Base-by-base conservation (phyloP, 2,329 filamentous ascomycete species). In the Sphaerulina vaccinii region DNA sequence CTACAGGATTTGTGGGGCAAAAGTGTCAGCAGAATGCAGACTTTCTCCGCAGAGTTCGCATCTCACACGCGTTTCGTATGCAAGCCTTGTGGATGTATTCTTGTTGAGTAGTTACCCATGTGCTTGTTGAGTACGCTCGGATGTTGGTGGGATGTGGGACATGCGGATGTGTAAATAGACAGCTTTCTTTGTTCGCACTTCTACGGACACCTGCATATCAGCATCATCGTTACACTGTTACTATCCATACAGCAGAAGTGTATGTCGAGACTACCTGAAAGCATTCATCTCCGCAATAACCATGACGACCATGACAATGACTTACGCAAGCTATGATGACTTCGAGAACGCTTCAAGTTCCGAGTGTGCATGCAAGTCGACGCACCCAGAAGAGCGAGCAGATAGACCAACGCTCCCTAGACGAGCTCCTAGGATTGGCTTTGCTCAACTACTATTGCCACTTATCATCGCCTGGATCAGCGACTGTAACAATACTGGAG, bases 391-490 rank as follows among this genome's bases (percentile, higher is more conserved):
- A 39, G 37, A 16, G 18, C n/a, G 18, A 7, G 10, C 13, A 18
- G 19, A 39, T 4, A 39, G 13, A 6, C 15, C 10, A 9, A 38
- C 11, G n/a, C 18, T 6, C n/a, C 18, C 10, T 13, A 15, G 11
- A 11, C 45, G 45, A 49, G 11, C 16, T 21, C 45, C 45, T 13
- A 40, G 45, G 18, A 49, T 49, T 16, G 45, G 45, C 3, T 49
- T 40, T 19, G 13, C 45, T 16, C 45, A 49, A 21, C 13, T 49
- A 18, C 36, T 49, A n/a, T 13, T 29, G 5, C 45, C 45, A 10
- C 45, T 49, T 3, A 29, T 49, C 45, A 29, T 49, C 16, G 45
- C 36, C 37, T 49, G 45, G 45, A 40, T 49, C 45, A 49, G 36
- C 45, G 40, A 49, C 18, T 49, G 45, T n/a, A 38, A 41, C 18